Evolutionary conservation across 139 green algal species (phyloP).

Genomic region (Chlamydomonas incerta): DNA sequence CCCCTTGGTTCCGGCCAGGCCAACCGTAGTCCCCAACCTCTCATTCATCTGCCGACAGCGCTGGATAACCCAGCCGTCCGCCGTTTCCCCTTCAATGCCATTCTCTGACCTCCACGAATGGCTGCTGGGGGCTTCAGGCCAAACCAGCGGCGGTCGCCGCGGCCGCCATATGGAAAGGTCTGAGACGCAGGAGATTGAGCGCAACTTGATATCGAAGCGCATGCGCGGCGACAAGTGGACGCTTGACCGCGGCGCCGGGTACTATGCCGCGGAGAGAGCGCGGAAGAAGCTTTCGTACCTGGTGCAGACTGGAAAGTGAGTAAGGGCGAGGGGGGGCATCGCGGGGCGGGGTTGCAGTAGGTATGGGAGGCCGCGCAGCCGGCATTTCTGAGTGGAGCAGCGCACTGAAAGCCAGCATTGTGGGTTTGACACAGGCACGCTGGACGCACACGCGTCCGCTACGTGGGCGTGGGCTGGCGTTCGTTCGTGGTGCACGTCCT

Average conservation of each 20-base stretch:
- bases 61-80: no score
- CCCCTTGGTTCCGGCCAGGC: no score
- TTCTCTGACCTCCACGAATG: constrained; percentile 1
- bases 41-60: no score
- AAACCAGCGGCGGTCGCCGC: background rate
- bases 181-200: constrained; percentile 1
- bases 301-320: constrained; percentile 59
- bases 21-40: no score
- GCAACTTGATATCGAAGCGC: background rate
- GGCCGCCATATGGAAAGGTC: background rate
- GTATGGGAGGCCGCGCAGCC: no score
- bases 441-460: constrained; percentile 29
- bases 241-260: constrained; percentile 62
- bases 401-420: background rate
- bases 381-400: no score
- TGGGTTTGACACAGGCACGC: constrained; percentile 25
- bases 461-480: constrained; percentile 32
- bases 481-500: constrained; percentile 44
- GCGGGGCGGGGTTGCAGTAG: no score
- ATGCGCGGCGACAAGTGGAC: constrained; percentile 50
- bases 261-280: constrained; percentile 47
- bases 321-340: no score
- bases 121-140: background rate
- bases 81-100: no score
- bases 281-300: constrained; percentile 51